Evolutionary conservation across 164 flowering plant genomes (phyloP), one percentile per base, ranked within the genome.

Genomic region (Vitis riparia): DNA sequence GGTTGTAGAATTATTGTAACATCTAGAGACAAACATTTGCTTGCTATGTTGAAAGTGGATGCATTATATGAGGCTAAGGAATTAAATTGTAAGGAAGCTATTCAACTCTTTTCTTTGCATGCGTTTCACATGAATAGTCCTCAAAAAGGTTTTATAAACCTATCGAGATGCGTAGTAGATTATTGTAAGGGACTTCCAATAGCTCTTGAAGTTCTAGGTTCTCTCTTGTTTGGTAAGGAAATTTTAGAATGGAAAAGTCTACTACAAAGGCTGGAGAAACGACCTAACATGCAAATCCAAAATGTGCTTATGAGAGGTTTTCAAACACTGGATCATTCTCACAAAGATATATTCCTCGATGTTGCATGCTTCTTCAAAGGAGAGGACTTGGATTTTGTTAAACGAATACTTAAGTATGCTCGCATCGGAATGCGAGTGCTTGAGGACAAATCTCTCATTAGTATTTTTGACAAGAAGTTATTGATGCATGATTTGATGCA

Each of bases 321-420:
- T 12, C 17, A 17, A 17, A 0, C 0, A 17, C 0, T 17, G 17
- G 17, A 0, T 17, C 0, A 0, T 17, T 17, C 0, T 17, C 17
- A 17, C 0, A 17, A 62, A 15, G 47, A 65, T 3, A 48, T 50
- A 27, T 66, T 72, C 53, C 66, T 72, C 2, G 59, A 65, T 29
- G 51, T 32, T 32, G 76, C 68, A 15, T 51, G 76, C 11, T 62
- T 73, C 19, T 55, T 74, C 16, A 32, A 8, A 23, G 72, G 68
- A 55, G 7, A 6, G 50, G 30, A 50, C 19, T 48, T 11, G 32
- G 13, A 56, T 1, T 30, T 3, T 14, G 23, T 37, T 1, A 5
- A 14, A 12, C 8, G 30, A 5, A 67, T 62, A 29, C 19, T 62
- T 2, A 51, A 55, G 8, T n/a, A n/a, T n/a, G 32, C 61, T 19